Conservation (phyloP, 2,329 filamentous ascomycete genomes). For the Sclerotinia borealis region DNA sequence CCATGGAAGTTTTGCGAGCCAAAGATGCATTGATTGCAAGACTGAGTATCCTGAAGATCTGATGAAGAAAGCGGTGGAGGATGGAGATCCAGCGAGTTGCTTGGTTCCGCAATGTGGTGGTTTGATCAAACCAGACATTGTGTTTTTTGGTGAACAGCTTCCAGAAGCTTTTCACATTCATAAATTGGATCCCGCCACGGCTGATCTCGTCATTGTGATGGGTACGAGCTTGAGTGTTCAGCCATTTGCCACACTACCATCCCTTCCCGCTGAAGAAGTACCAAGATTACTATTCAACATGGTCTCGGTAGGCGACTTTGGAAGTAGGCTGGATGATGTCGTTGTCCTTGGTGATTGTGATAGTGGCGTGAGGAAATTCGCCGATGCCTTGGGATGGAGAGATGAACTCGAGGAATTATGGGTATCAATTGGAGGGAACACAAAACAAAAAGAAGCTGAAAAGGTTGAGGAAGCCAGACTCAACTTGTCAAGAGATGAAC, state of each 20-base stretch:
- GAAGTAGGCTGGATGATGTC: constrained; percentile 76
- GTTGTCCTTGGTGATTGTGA: constrained; percentile 79
- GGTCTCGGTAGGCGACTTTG: constrained; percentile 74
- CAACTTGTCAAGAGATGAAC: constrained; percentile 43
- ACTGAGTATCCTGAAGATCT: constrained; percentile 61
- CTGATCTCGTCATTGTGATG: constrained; percentile 77
- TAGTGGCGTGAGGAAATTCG: constrained; percentile 69
- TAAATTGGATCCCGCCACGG: constrained; percentile 47
- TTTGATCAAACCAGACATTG: constrained; percentile 72
- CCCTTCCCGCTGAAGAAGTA: constrained; percentile 51
- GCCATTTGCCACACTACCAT: constrained; percentile 79
- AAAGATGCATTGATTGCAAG: constrained; percentile 87
- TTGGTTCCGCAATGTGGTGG: constrained; percentile 57
- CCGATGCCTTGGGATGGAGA: constrained; percentile 75
- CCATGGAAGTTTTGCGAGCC: constrained; percentile 88
- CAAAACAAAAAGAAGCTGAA: constrained; percentile 39
- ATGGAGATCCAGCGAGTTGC: constrained; percentile 67
- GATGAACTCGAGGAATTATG: constrained; percentile 76
- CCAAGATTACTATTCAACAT: constrained; percentile 85
- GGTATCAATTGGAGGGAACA: constrained; percentile 58
- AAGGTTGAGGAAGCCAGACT: constrained; percentile 14
- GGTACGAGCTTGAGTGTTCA: constrained; percentile 85
- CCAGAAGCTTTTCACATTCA: constrained; percentile 59
- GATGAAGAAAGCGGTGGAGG: constrained; percentile 65
- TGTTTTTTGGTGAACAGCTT: constrained; percentile 76